Evolutionary conservation across 306 rosid genomes (phyloP).

Genomic region (Pterocarpus santalinus): DNA sequence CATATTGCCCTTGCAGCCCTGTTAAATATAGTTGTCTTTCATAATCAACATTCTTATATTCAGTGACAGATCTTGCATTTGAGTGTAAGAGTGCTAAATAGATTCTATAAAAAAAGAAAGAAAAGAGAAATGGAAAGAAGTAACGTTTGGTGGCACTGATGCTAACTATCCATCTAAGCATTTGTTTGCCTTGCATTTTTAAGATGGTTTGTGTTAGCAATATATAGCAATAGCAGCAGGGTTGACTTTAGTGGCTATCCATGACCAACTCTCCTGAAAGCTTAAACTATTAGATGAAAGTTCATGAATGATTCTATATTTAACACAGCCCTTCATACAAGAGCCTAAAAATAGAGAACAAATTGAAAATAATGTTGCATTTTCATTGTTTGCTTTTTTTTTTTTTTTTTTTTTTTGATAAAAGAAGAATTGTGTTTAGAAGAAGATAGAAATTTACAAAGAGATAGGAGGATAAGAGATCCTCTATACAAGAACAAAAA

Average conservation of each 20-base stretch:
- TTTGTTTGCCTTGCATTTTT: not conserved
- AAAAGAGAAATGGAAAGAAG: not conserved
- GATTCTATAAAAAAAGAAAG: not conserved
- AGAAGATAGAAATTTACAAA: too few relatives aligned
- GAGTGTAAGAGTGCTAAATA: not conserved
- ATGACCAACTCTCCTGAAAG: too few relatives aligned
- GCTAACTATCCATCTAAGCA: not conserved
- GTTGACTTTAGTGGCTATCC: not conserved
- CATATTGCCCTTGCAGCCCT: not conserved
- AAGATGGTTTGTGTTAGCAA: not conserved
- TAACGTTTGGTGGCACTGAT: not conserved
- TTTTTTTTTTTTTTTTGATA: too few relatives aligned
- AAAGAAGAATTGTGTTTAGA: too few relatives aligned
- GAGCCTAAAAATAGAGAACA: too few relatives aligned
- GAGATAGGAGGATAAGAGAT: too few relatives aligned
- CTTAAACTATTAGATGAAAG: too few relatives aligned
- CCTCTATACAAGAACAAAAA: too few relatives aligned
- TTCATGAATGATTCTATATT: too few relatives aligned
- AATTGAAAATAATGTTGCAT: too few relatives aligned
- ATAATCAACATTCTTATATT: not conserved
- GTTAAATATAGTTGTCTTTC: constrained; percentile 20
- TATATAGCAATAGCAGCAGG: not conserved
- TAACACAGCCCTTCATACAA: too few relatives aligned
- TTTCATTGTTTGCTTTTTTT: too few relatives aligned
- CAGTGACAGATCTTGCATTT: not conserved